Percentiles rank a stretch among this genome's conserved stretches.
Evolutionary conservation across 495 filamentous ascomycete genomes (phyloP).

Genomic region (Trichoderma asperelloides): DNA sequence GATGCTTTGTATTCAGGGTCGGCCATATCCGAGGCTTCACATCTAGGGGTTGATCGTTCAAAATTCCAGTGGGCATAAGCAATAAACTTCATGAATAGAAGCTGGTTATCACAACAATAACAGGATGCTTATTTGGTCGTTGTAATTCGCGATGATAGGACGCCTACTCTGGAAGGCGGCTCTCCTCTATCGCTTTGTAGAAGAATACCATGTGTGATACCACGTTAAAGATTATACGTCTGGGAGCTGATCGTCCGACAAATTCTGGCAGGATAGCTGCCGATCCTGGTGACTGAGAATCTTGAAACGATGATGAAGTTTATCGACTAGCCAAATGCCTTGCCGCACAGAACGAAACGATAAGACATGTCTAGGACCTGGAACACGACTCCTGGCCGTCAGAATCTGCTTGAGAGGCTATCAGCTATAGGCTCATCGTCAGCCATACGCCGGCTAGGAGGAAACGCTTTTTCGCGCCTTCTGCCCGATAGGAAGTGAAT

Average conservation of each 20-base stretch:
- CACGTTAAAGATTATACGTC: neutral
- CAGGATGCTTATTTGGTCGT: no score
- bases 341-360: neutral
- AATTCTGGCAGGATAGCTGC: neutral
- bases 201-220: neutral
- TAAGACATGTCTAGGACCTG: constrained; percentile 1
- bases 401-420: neutral
- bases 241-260: neutral
- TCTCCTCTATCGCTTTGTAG: no score
- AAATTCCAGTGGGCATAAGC: no score
- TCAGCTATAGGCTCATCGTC: neutral
- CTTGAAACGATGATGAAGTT: neutral
- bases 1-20: no score
- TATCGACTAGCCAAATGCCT: neutral
- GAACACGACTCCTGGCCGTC: neutral
- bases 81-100: no score
- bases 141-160: no score
- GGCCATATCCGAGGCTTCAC: no score
- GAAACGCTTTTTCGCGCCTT: neutral
- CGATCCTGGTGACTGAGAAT: neutral
- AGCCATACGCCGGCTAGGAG: neutral
- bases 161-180: no score
- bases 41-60: no score
- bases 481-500: neutral
- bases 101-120: no score